Conservation (phyloP, 495 filamentous ascomycete species). For the Mytilinidion resinicola region DNA sequence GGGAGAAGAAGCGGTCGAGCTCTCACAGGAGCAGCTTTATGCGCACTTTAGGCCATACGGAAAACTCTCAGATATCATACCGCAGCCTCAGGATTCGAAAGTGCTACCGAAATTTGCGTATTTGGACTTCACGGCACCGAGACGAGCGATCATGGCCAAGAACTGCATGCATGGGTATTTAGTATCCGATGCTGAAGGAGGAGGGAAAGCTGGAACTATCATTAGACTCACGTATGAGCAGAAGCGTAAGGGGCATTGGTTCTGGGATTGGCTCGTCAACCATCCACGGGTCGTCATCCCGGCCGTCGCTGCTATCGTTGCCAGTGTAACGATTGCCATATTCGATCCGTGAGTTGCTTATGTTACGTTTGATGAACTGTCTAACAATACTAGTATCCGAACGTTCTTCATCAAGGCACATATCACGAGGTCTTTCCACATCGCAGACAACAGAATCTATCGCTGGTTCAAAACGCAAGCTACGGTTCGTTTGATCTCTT, state of each 20-base stretch:
- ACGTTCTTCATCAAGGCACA: constrained; percentile 88
- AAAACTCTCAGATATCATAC: constrained; percentile 72
- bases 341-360: constrained; percentile 65
- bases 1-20: constrained; percentile 58
- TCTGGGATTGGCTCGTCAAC: constrained; percentile 81
- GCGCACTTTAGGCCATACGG: constrained; percentile 85
- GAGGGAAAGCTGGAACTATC: constrained; percentile 65
- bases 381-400: constrained; percentile 40
- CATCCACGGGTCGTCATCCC: constrained; percentile 90
- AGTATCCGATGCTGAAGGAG: constrained; percentile 52
- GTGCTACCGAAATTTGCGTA: constrained; percentile 69
- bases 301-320: constrained; percentile 66
- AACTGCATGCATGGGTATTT: constrained; percentile 89
- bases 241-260: constrained; percentile 64
- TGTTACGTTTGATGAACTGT: not conserved
- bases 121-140: constrained; percentile 63
- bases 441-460: constrained; percentile 62
- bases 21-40: constrained; percentile 85
- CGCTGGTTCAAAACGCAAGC: constrained; percentile 78
- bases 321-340: constrained; percentile 77
- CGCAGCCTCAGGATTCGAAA: constrained; percentile 78
- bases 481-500: constrained; percentile 26
- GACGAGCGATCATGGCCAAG: constrained; percentile 75
- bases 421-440: constrained; percentile 67
- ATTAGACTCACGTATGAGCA: constrained; percentile 78